Base-by-base conservation (phyloP, 2,329 filamentous ascomycete species). In the Apiospora pterosperma region DNA sequence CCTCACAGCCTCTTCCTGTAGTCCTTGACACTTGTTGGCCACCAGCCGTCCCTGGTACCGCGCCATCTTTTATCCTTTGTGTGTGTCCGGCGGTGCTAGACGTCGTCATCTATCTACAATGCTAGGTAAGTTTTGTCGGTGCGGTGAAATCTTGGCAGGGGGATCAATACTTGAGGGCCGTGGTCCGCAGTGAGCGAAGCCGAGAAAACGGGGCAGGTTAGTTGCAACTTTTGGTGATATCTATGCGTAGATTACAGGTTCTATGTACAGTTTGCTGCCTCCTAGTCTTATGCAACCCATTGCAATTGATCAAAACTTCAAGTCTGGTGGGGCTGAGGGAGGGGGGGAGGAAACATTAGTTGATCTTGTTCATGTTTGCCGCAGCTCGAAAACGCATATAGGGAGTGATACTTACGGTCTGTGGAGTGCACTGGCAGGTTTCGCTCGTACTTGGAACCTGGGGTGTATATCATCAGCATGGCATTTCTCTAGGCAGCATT, bases 381-480 rank as follows among this genome's bases (percentile, higher is more conserved):
- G 23, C 25, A 7, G 5, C 16, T 16, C 7, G 23, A 31, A 5
- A n/a, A 48, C 23, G 55, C n/a, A 21, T 10, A 10, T 16, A 28
- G 38, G 31, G 28, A 23, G 16, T 28, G 60, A 16, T 23, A 87
- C 92, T 85, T 82, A 97, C 95, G 89, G 68, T 93, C 90, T 65
- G 96, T 82, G 70, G 90, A 89, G 38, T 90, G 93, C 65, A 88
- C 86, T 38, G 93, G 92, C 63, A 98, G 78, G 79, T 99, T 99
- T 77, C 96, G 88, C 81, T 98, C 96, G 79, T 91, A 98, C 85
- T 98, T 98, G 69, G 93, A 97, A 70, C 93, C 93, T 97, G 71
- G 58, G 64, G 41, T 38, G 19, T 31, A 34, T 62, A 42, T 8
- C 28, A 34, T 64, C 21, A 64, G 67, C 34, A 39, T 23, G 52